phyloP scores from a whole-genome alignment of 73 alveolate species.

The Halteria grandinella region DNA sequence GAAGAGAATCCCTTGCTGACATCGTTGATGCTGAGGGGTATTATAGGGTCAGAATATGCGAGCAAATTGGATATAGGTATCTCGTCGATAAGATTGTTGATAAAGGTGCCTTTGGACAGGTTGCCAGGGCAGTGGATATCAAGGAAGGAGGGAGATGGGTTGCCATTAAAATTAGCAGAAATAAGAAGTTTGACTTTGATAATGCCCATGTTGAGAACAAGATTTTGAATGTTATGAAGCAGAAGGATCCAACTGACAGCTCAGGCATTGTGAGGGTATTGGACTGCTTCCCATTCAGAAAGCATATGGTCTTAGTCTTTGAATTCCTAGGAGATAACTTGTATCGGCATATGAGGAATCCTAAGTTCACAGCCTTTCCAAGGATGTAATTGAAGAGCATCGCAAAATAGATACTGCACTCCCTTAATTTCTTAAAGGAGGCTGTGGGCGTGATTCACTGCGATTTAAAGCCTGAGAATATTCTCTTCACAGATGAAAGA shows the following conservation, averaged over 20 bases:
- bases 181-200: conserved; percentile 38
- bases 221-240: conserved; percentile 64
- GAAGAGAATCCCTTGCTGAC: conserved; percentile 14
- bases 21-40: conserved; percentile 61
- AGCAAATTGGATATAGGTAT: conserved; percentile 62
- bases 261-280: conserved; percentile 64
- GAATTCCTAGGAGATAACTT: conserved; percentile 75
- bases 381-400: conserved; percentile 58
- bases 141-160: conserved; percentile 23
- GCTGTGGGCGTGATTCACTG: conserved; percentile 48
- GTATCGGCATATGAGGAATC: conserved; percentile 66
- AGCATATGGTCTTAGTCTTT: conserved; percentile 75
- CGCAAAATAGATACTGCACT: conserved; percentile 64
- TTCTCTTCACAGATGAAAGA: conserved; percentile 66
- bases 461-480: conserved; percentile 69
- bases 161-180: conserved; percentile 46
- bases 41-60: conserved; percentile 48
- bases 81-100: conserved; percentile 41
- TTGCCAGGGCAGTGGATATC: conserved; percentile 39
- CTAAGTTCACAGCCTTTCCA: conserved; percentile 64
- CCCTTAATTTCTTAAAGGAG: conserved; percentile 35
- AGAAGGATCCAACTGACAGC: conserved; percentile 55
- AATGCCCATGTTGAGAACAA: conserved; percentile 75
- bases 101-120: conserved; percentile 73
- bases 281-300: conserved; percentile 57